A percentile compares a stretch with the other conserved stretches of the same genome.
Evolutionary conservation across 495 filamentous ascomycete species (phyloP).

Genomic region (Penicillium steckii): DNA sequence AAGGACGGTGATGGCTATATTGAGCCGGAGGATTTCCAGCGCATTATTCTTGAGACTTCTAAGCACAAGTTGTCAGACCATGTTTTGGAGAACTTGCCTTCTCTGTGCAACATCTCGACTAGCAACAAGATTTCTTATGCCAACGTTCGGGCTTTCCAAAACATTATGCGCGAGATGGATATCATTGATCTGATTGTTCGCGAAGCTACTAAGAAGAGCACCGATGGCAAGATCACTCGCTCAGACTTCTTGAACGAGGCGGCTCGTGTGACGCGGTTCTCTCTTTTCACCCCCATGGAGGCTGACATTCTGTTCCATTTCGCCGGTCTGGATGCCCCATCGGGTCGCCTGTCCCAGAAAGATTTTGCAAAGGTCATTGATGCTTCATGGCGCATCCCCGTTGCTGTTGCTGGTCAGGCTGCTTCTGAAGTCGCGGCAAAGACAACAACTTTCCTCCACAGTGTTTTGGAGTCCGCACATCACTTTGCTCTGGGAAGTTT

Average conservation of each 20-base stretch:
- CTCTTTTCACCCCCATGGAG: conserved; percentile 96
- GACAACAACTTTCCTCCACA: conserved; percentile 56
- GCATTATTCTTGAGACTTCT: conserved; percentile 92
- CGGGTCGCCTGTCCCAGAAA: conserved; percentile 73
- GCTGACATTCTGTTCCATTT: conserved; percentile 99
- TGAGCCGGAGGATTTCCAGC: conserved; percentile 91
- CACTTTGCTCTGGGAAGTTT: conserved; percentile 86
- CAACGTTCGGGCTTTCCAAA: conserved; percentile 95
- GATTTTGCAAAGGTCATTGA: conserved; percentile 97
- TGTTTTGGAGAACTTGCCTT: conserved; percentile 87
- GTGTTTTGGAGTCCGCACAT: conserved; percentile 74
- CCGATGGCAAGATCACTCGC: conserved; percentile 88
- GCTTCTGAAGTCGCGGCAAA: conserved; percentile 47
- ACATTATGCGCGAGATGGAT: conserved; percentile 96
- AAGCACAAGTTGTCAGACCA: conserved; percentile 97
- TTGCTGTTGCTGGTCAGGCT: conserved; percentile 40
- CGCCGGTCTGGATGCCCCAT: conserved; percentile 84
- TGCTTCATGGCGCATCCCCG: conserved; percentile 75
- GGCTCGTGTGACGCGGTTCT: conserved; percentile 83
- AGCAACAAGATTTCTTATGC: conserved; percentile 95
- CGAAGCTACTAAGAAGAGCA: conserved; percentile 77
- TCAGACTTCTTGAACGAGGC: conserved; percentile 96
- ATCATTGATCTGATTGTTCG: conserved; percentile 89
- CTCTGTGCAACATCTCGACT: conserved; percentile 90
- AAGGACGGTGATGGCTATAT: conserved; percentile 97